Conservation (phyloP, 768 basidiomycete species). For the Leccinum incarnatum region DNA sequence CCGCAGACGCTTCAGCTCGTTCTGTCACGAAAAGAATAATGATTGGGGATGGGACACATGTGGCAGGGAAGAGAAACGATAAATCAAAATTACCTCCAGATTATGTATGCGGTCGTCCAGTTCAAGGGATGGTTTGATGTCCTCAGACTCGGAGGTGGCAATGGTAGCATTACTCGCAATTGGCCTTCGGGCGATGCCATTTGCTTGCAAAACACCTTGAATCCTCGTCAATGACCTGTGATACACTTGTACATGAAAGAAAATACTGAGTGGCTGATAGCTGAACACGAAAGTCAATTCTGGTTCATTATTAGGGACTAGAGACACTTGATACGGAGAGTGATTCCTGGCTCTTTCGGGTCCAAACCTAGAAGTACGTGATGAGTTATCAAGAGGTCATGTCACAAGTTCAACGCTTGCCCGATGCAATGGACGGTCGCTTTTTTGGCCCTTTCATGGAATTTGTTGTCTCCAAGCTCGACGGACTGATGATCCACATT, state of each 20-base stretch:
- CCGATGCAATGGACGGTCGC: background rate
- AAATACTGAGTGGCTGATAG: background rate
- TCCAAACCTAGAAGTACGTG: background rate
- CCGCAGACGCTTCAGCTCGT: conserved; percentile 17
- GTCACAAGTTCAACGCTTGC: background rate
- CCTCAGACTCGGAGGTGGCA: background rate
- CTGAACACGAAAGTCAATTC: background rate
- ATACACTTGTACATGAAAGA: background rate
- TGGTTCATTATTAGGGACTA: background rate
- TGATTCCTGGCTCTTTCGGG: background rate
- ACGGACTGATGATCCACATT: background rate
- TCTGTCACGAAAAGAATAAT: background rate
- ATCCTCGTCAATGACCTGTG: background rate
- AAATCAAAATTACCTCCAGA: conserved; percentile 6
- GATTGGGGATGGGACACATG: background rate
- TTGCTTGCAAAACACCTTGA: background rate
- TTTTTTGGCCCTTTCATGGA: background rate
- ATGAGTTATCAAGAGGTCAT: background rate
- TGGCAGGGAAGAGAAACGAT: background rate
- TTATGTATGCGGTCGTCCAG: background rate
- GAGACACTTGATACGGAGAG: background rate
- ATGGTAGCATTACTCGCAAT: background rate
- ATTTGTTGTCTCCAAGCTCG: background rate
- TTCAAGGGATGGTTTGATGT: conserved; percentile 1
- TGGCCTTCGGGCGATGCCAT: background rate